These are phyloP conservation scores for Casuarina glauca DNA, from an alignment of 306 rosid species.

Conservation along the genomic window DNA sequence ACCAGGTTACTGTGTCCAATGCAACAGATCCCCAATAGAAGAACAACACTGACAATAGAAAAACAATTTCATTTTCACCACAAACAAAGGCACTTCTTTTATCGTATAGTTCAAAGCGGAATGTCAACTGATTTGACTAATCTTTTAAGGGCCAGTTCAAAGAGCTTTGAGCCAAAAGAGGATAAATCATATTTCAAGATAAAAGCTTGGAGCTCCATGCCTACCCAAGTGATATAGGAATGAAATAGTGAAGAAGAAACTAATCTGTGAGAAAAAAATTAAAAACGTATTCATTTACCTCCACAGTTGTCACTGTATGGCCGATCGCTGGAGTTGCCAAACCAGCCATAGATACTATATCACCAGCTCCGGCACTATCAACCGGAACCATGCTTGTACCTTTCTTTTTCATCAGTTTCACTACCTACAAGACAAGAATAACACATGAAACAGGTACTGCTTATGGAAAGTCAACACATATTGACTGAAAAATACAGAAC, in stretches of 20 bases:
- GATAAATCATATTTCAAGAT: background rate
- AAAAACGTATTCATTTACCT: slow-evolving; percentile 43
- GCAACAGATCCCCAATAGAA: background rate
- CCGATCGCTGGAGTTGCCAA: slow-evolving; percentile 83
- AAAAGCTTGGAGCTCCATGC: background rate
- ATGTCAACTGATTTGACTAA: background rate
- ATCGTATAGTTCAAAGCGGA: background rate
- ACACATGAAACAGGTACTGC: slow-evolving; percentile 11
- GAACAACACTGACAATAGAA: background rate
- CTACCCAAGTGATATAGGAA: background rate
- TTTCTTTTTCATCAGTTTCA: slow-evolving; percentile 89
- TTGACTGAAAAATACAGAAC: background rate
- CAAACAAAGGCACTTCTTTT: background rate
- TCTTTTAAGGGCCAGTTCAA: background rate
- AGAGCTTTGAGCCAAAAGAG: background rate
- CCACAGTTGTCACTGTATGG: slow-evolving; percentile 77
- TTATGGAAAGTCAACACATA: slow-evolving; percentile 26
- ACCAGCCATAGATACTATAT: slow-evolving; percentile 93
- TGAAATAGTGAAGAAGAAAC: background rate
- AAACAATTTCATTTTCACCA: background rate
- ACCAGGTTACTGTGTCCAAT: background rate
- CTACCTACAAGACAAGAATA: slow-evolving; percentile 50
- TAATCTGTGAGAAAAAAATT: background rate
- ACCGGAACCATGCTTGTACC: slow-evolving; percentile 71
- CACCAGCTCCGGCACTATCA: slow-evolving; percentile 97